Evolutionary conservation across 768 basidiomycete genomes (phyloP), one percentile per base, ranked within the genome.

Genomic region (Lepiota brunneoincarnata): DNA sequence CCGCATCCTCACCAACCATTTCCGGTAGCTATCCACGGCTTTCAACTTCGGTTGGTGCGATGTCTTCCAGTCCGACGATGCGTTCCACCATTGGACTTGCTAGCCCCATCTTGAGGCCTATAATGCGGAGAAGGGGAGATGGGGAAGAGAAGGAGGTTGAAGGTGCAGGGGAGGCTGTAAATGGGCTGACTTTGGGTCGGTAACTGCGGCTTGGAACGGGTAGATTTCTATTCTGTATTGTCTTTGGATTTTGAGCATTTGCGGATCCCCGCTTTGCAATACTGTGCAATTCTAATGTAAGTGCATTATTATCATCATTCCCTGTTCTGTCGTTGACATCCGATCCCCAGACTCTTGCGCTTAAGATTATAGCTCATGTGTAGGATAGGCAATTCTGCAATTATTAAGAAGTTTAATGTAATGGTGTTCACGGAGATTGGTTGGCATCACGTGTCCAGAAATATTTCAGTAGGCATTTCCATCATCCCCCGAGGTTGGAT

Each of bases 81-180:
- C 78, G 89, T 47, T 77, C 87, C 4, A 78, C 62, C 43, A 78
- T 89, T 64, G 79, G 81, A n/a, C 73, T 89, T 47, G 78, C 84
- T 7, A 92, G 90, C 64, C 90, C 90, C 2, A 85, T 91, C 57
- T 67, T 91, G 44, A 75, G 89, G 49, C 87, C 89, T 11, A 75
- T 88, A 49, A 77, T 80, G 15, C 75, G 88, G 45, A 75, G 82
- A 58, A 73, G 79, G 34, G 68, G 73, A 51, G 81, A 81, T 24
- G 77, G 76, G 4, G 87, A 87, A 48, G 85, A 88, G 59, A 75
- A 80, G 54, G 88, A 89, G 56, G 73, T 92, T 6, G 88, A 89
- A 60, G 87, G 89, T 35, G 87, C 89, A 14, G 90, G 87, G 4
- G 88, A 91, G 56, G 89, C 80, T 10, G 89, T 92, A 34, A 77